These are phyloP conservation scores for Microdochium paspali DNA, from an alignment of 2,329 filamentous ascomycete genomes.

Conservation along the genomic window DNA sequence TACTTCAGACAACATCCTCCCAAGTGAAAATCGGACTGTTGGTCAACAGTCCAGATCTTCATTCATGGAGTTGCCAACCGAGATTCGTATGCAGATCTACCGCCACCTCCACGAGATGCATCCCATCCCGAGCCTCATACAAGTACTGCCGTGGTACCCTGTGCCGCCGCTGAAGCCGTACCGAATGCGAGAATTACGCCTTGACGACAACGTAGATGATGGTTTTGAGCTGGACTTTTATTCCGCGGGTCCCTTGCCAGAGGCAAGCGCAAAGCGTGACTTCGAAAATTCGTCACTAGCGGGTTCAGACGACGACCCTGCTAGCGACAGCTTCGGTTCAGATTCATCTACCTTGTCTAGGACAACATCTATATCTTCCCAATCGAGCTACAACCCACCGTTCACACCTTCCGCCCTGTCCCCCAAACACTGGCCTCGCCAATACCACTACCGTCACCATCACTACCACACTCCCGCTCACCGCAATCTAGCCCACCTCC, in stretches of 20 bases:
- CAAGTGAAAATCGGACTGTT: no score
- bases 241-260: not conserved
- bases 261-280: no score
- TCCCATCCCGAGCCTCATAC: constrained; percentile 23
- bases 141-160: constrained; percentile 30
- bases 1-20: no score
- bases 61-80: constrained; percentile 28
- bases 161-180: constrained; percentile 15
- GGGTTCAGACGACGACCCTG: no score
- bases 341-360: not conserved
- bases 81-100: constrained; percentile 38
- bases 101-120: constrained; percentile 26
- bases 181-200: not conserved
- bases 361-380: not conserved
- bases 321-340: no score
- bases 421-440: no score
- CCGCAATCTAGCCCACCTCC: constrained; percentile 4
- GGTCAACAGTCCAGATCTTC: constrained; percentile 9
- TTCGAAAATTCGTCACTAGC: no score
- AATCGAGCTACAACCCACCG: no score
- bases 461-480: not conserved
- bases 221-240: not conserved
- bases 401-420: no score
- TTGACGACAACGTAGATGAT: not conserved
- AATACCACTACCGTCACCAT: no score